Conservation (phyloP, 371 early-diverging fungal species). For the Zychaea mexicana region DNA sequence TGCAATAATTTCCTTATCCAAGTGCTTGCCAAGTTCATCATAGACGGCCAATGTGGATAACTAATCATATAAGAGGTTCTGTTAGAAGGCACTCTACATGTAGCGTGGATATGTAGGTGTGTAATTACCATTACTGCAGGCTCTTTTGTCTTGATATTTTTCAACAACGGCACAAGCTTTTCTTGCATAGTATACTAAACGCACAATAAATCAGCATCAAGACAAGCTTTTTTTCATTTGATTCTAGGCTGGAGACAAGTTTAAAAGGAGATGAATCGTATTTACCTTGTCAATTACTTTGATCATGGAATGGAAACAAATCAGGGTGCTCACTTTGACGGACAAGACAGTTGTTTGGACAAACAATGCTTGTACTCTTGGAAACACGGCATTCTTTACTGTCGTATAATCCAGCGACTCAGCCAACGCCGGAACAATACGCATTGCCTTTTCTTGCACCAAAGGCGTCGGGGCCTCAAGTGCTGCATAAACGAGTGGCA, state of each 20-base stretch:
- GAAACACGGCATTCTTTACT: slow-evolving; percentile 72
- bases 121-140: slow-evolving; percentile 70
- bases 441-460: slow-evolving; percentile 82
- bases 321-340: slow-evolving; percentile 75
- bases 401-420: slow-evolving; percentile 72
- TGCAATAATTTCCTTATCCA: slow-evolving; percentile 78
- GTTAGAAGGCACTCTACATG: neutral
- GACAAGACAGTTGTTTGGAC: slow-evolving; percentile 69
- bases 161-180: slow-evolving; percentile 76
- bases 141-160: slow-evolving; percentile 78
- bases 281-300: slow-evolving; percentile 70
- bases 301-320: slow-evolving; percentile 77
- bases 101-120: neutral
- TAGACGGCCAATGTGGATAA: slow-evolving; percentile 83
- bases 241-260: neutral
- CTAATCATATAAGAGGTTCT: slow-evolving; percentile 27
- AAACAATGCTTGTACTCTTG: slow-evolving; percentile 75
- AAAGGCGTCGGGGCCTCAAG: slow-evolving; percentile 60
- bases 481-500: slow-evolving; percentile 78
- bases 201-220: neutral
- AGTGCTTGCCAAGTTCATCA: slow-evolving; percentile 72
- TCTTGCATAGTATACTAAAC: slow-evolving; percentile 65
- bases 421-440: slow-evolving; percentile 64
- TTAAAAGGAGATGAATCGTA: neutral
- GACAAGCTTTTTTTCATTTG: too few relatives aligned